Conservation (phyloP, 352 stramenopile genomes). For the Thalassiosira exigua region DNA sequence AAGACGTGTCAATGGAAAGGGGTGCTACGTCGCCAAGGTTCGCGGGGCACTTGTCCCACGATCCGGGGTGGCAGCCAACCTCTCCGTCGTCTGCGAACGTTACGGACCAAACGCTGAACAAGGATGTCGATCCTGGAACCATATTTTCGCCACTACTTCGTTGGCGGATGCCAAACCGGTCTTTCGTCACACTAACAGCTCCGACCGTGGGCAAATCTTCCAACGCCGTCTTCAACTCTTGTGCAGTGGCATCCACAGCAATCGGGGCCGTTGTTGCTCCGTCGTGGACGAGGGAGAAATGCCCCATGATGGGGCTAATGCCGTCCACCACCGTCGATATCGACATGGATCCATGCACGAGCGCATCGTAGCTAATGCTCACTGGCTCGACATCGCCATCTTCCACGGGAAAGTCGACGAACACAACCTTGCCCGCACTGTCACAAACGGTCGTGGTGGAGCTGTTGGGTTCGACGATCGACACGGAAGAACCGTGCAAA, state of each 20-base stretch:
- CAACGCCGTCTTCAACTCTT: conserved; percentile 88
- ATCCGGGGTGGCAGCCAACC: conserved; percentile 53
- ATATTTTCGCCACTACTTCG: conserved; percentile 59
- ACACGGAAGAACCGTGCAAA: conserved; percentile 47
- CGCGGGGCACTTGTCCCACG: conserved; percentile 64
- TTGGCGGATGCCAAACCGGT: conserved; percentile 57
- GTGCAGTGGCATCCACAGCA: conserved; percentile 87
- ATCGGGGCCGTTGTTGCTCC: conserved; percentile 87
- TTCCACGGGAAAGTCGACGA: conserved; percentile 85
- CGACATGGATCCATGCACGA: conserved; percentile 52
- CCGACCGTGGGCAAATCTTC: conserved; percentile 89
- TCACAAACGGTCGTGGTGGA: conserved; percentile 52
- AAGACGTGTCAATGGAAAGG: conserved; percentile 66
- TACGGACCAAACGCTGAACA: conserved; percentile 70
- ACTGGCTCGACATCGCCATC: conserved; percentile 81
- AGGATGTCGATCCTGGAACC: conserved; percentile 34
- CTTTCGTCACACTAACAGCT: conserved; percentile 89
- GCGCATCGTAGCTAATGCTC: conserved; percentile 54
- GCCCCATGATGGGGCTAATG: conserved; percentile 76
- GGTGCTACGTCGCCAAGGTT: conserved; percentile 87
- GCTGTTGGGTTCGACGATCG: conserved; percentile 57
- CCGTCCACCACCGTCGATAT: conserved; percentile 63
- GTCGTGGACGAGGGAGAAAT: conserved; percentile 88
- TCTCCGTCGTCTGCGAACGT: conserved; percentile 70
- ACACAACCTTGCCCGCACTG: conserved; percentile 72